Percentiles rank a stretch among this genome's conserved stretches.
phyloP scores from a whole-genome alignment of 768 basidiomycete species.

The Boletus rex-veris region DNA sequence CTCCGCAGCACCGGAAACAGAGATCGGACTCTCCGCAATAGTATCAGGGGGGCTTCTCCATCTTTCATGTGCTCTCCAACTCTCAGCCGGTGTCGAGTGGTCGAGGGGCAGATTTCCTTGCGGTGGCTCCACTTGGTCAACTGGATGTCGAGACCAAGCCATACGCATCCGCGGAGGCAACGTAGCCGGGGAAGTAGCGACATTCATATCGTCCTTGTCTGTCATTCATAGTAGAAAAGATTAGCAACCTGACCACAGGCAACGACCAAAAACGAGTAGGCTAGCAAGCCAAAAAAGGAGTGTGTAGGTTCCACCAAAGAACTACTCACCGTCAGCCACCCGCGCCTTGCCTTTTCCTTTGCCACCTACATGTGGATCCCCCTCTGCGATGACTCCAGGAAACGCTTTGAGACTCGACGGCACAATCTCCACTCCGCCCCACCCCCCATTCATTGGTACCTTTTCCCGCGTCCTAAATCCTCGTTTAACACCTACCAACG shows the following conservation, averaged over 20 bases:
- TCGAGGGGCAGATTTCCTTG: slow-evolving; percentile 1
- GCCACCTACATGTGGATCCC: neutral
- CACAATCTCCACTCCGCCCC: slow-evolving; percentile 61
- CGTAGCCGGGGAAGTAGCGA: slow-evolving; percentile 12
- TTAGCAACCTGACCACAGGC: neutral
- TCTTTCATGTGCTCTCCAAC: slow-evolving; percentile 17
- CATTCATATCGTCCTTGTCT: slow-evolving; percentile 14
- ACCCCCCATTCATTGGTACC: slow-evolving; percentile 54
- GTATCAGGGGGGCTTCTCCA: slow-evolving; percentile 19
- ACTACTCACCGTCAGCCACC: slow-evolving; percentile 23
- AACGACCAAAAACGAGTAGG: neutral
- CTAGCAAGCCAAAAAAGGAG: neutral
- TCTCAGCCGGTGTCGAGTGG: neutral
- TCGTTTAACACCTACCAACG: slow-evolving; percentile 55
- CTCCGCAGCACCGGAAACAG: slow-evolving; percentile 7
- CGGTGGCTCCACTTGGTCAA: neutral
- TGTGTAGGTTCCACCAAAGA: neutral
- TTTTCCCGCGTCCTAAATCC: slow-evolving; percentile 63
- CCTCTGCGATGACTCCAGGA: slow-evolving; percentile 14
- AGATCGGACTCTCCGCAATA: slow-evolving; percentile 21
- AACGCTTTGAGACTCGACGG: slow-evolving; percentile 23
- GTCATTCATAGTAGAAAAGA: neutral
- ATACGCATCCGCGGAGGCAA: slow-evolving; percentile 69
- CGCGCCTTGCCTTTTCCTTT: slow-evolving; percentile 21
- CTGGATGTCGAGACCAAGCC: slow-evolving; percentile 30